A percentile compares a stretch with the other conserved stretches of the same genome.
phyloP scores from a whole-genome alignment of 1,284 basidiomycete species.

The Ceratobasidium sp. region DNA sequence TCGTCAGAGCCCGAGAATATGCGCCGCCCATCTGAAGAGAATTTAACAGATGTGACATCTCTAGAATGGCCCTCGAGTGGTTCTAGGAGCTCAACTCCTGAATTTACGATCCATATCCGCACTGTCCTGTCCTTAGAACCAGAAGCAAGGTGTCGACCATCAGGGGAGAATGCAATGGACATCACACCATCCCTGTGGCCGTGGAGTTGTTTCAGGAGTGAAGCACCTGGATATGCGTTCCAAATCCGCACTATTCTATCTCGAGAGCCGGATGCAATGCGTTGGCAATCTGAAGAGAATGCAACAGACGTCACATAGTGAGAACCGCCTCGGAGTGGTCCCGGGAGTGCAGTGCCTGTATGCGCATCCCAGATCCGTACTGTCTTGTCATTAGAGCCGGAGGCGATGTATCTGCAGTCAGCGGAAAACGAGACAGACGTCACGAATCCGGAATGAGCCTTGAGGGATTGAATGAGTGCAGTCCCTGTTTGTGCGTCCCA shows the following conservation, averaged over 20 bases:
- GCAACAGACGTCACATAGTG: constrained; percentile 7
- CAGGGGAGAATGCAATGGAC: constrained; percentile 32
- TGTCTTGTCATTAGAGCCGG: too few species aligned
- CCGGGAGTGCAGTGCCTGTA: constrained; percentile 21
- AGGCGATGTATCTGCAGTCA: too few species aligned
- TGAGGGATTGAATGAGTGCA: too few species aligned
- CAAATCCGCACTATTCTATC: constrained; percentile 26
- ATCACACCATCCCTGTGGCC: constrained; percentile 16
- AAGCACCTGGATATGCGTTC: not conserved
- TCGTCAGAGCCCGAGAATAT: too few species aligned
- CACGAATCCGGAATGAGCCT: too few species aligned
- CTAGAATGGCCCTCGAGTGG: not conserved
- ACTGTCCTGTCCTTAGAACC: not conserved
- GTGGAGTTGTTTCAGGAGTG: not conserved
- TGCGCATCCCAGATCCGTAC: constrained; percentile 36
- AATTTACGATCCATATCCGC: not conserved
- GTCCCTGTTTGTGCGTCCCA: not conserved
- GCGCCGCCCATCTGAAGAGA: too few species aligned
- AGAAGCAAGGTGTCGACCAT: constrained; percentile 2
- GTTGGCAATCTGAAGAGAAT: constrained; percentile 21
- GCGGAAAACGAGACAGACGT: too few species aligned
- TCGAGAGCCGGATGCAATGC: constrained; percentile 18
- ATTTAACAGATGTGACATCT: too few species aligned
- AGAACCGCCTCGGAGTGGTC: not conserved
- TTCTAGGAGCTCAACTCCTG: not conserved